phyloP scores from a whole-genome alignment of 2,329 filamentous ascomycete genomes.

The Xylariaceae sp. region DNA sequence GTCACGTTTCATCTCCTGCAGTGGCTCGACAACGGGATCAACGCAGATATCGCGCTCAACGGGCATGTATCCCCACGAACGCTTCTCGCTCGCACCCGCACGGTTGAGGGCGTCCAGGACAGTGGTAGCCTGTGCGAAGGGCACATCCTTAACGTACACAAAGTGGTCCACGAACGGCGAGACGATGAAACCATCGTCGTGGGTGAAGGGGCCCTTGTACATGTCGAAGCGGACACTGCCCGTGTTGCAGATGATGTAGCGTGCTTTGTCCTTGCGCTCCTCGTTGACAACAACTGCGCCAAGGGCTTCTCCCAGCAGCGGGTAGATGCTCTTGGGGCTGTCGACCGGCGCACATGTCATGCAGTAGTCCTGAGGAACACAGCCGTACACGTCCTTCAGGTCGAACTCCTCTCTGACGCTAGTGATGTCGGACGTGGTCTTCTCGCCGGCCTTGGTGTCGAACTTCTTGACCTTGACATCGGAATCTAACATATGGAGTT shows the following conservation, averaged over 20 bases:
- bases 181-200: constrained; percentile 48
- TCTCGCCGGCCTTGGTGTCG: constrained; percentile 42
- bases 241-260: constrained; percentile 56
- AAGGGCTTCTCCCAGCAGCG: constrained; percentile 46
- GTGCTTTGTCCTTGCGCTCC: constrained; percentile 43
- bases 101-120: constrained; percentile 41
- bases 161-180: constrained; percentile 51
- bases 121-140: constrained; percentile 40
- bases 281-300: constrained; percentile 48
- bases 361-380: constrained; percentile 56
- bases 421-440: constrained; percentile 46
- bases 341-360: constrained; percentile 50
- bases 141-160: constrained; percentile 48
- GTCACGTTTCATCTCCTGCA: constrained; percentile 12
- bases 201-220: constrained; percentile 57
- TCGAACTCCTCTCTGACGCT: constrained; percentile 47
- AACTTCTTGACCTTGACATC: constrained; percentile 45
- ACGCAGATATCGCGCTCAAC: constrained; percentile 42
- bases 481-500: constrained; percentile 35
- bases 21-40: constrained; percentile 37
- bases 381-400: constrained; percentile 53
- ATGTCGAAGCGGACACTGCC: constrained; percentile 58
- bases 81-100: constrained; percentile 33
- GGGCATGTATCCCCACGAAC: constrained; percentile 34
- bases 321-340: constrained; percentile 50